Conservation (phyloP, 2,329 filamentous ascomycete genomes). For the Intubia oerlemansii region DNA sequence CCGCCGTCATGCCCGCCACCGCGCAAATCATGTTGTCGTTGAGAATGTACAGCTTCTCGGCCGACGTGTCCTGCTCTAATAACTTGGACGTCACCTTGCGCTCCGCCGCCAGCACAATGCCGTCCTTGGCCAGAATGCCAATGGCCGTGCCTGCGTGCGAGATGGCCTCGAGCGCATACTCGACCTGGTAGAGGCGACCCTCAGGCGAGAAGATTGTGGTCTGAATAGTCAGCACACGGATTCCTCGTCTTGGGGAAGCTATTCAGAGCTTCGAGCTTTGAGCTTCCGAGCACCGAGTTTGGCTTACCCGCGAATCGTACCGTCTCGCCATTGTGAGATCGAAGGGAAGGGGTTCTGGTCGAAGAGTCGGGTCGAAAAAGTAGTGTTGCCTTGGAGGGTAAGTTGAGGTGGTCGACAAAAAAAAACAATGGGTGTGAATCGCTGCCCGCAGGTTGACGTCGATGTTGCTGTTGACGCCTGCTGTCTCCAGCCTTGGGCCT, state of each 20-base stretch:
- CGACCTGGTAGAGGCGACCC: conserved; percentile 94
- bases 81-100: conserved; percentile 98
- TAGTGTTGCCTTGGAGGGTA: too few relatives aligned
- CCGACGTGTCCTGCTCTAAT: conserved; percentile 96
- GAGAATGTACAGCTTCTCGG: conserved; percentile 98
- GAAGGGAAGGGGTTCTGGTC: too few relatives aligned
- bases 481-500: too few relatives aligned
- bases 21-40: conserved; percentile 99
- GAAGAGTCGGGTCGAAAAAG: too few relatives aligned
- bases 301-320: conserved; percentile 91
- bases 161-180: conserved; percentile 97
- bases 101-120: conserved; percentile 93
- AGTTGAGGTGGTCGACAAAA: too few relatives aligned
- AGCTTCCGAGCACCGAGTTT: too few relatives aligned
- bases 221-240: conserved; percentile 24
- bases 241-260: too few relatives aligned
- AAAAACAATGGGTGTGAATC: too few relatives aligned
- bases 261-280: too few relatives aligned
- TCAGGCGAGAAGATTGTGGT: conserved; percentile 99
- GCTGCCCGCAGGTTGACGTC: too few relatives aligned
- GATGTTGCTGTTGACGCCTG: too few relatives aligned
- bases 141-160: conserved; percentile 95
- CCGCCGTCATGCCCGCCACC: conserved; percentile 95
- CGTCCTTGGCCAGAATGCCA: conserved; percentile 92
- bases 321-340: conserved; percentile 73